A percentile compares a stretch with the other conserved stretches of the same genome.
These are phyloP conservation scores for Ceratobasidium sp. DNA, from an alignment of 1,284 basidiomycete genomes.

Conservation along the genomic window DNA sequence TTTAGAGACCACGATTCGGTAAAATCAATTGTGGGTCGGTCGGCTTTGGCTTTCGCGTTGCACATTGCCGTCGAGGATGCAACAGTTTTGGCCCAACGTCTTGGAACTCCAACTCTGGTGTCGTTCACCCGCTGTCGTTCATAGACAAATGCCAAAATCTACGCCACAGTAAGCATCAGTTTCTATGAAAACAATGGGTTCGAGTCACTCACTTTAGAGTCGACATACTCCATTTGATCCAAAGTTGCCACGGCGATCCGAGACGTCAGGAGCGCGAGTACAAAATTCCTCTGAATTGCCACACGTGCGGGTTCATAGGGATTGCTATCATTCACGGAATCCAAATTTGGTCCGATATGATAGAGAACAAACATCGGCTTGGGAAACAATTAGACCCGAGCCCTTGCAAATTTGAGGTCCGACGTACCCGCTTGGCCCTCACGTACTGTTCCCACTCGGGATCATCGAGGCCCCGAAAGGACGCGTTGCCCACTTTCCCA, in stretches of 20 bases:
- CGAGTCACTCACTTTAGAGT: slow-evolving; percentile 60
- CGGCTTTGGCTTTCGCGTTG: slow-evolving; percentile 14
- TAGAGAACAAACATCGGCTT: slow-evolving; percentile 72
- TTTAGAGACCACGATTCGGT: neutral
- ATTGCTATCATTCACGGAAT: slow-evolving; percentile 36
- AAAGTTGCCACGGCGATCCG: slow-evolving; percentile 62
- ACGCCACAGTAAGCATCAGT: neutral
- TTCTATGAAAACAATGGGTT: neutral
- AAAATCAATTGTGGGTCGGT: slow-evolving; percentile 7
- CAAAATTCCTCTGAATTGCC: slow-evolving; percentile 58
- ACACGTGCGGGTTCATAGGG: slow-evolving; percentile 47
- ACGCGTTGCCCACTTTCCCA: slow-evolving; percentile 47
- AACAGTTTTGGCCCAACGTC: slow-evolving; percentile 44
- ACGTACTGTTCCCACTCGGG: slow-evolving; percentile 59
- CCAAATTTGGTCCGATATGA: slow-evolving; percentile 57
- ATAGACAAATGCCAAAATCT: slow-evolving; percentile 59
- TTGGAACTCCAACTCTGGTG: slow-evolving; percentile 39
- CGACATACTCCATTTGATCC: slow-evolving; percentile 61
- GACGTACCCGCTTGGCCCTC: slow-evolving; percentile 52
- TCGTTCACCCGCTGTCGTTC: slow-evolving; percentile 49
- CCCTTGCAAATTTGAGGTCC: neutral
- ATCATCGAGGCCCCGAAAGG: slow-evolving; percentile 57
- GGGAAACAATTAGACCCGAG: slow-evolving; percentile 15
- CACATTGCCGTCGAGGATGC: slow-evolving; percentile 39
- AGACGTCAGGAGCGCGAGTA: slow-evolving; percentile 56